These are phyloP conservation scores for Pulveroboletus sp. DNA, from an alignment of 768 basidiomycete species.

Conservation along the genomic window DNA sequence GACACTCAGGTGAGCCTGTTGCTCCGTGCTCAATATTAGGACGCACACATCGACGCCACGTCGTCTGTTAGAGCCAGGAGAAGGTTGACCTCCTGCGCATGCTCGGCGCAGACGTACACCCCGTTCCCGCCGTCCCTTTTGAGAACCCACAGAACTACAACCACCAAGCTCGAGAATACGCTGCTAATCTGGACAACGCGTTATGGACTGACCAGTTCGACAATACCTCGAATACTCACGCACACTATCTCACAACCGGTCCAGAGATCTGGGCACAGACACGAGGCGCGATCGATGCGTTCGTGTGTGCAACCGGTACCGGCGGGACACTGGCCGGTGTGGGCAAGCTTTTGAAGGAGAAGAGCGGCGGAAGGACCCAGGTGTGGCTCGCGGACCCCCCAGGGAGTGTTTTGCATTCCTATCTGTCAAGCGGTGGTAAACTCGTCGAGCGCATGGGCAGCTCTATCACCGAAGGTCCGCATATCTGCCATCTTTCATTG, in stretches of 20 bases:
- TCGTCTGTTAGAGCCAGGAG: constrained; percentile 74
- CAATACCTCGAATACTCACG: constrained; percentile 85
- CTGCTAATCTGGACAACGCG: constrained; percentile 66
- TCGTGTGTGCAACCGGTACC: constrained; percentile 92
- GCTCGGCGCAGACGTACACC: constrained; percentile 95
- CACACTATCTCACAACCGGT: constrained; percentile 87
- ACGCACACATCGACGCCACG: not conserved
- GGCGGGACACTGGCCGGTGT: constrained; percentile 93
- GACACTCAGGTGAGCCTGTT: constrained; percentile 66
- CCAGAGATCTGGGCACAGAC: constrained; percentile 97
- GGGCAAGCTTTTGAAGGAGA: constrained; percentile 80
- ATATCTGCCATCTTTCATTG: not conserved
- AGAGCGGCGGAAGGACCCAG: constrained; percentile 71
- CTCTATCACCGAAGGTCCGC: constrained; percentile 84
- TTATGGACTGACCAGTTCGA: constrained; percentile 99
- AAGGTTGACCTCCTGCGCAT: constrained; percentile 97
- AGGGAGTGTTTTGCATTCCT: constrained; percentile 85
- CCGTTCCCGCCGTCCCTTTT: constrained; percentile 95
- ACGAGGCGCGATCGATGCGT: constrained; percentile 74
- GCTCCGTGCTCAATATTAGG: not conserved
- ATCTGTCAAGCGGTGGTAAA: constrained; percentile 75
- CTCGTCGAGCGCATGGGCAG: constrained; percentile 74
- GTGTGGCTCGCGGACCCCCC: constrained; percentile 97
- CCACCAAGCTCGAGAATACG: constrained; percentile 91
- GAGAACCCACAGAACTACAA: constrained; percentile 97